Evolutionary conservation across 2,329 filamentous ascomycete species (phyloP), one percentile per base, ranked within the genome.

Genomic region (Claviceps maximensis): DNA sequence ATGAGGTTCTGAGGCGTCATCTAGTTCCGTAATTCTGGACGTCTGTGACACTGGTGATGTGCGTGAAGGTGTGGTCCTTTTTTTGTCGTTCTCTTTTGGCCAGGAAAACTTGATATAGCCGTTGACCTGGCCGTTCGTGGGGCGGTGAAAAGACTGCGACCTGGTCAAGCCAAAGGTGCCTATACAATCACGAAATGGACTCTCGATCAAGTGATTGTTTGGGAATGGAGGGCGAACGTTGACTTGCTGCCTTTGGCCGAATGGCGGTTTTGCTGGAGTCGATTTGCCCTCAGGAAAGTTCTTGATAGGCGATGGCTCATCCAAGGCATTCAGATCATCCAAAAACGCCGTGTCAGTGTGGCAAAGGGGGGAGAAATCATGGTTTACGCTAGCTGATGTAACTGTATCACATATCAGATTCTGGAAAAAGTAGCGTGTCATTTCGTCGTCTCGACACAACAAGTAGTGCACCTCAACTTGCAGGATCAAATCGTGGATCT

Each of bases 31-130:
- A 10, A 55, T 50, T 31, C 42, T 49, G 8, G 52, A n/a, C 27
- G 25, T 4, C n/a, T 31, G 21, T 1, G 41, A 47, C 25, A 29
- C 23, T 2, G 50, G 40, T 4, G 45, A 27, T 12, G 49, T 47
- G 27, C 19, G 31, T 4, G 9, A 19, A 13, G 15, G 27, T 1
- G 52, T 44, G 15, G 19, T 23, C 13, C 33, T 50, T 6, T 49
- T 47, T 6, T 44, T 47, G 7, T 33, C 31, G 29, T 31, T 47
- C 42, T 55, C 55, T 45, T 60, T 50, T n/a, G 63, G 62, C 67
- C 67, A 69, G 49, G 65, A 61, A 47, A 70, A 67, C 51, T 70
- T 70, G 53, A 70, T 62, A 55, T 70, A 70, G 2, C 67, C 66
- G 49, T 70, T 69, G 33, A 70, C 65, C 45, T 61, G 60, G 17